A percentile compares a stretch with the other conserved stretches of the same genome.
Evolutionary conservation across 2,329 filamentous ascomycete genomes (phyloP).

Genomic region (Madurella mycetomatis): DNA sequence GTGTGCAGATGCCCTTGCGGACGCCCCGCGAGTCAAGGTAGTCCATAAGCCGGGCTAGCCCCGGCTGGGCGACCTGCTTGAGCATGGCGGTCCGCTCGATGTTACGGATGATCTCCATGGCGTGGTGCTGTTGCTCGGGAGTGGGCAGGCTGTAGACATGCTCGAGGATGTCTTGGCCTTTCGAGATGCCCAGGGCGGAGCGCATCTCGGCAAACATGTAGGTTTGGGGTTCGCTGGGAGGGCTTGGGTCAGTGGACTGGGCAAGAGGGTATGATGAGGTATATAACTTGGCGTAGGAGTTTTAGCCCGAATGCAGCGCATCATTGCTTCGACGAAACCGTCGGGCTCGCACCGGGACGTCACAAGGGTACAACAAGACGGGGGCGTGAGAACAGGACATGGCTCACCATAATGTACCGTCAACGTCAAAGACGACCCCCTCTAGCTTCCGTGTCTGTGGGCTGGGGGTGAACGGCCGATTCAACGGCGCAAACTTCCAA

Average conservation of each 20-base stretch:
- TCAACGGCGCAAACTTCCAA: conserved; percentile 53
- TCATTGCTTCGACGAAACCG: too few relatives aligned
- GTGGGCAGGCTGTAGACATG: conserved; percentile 74
- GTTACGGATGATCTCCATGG: conserved; percentile 67
- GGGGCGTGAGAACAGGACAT: not conserved
- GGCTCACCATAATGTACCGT: conserved; percentile 83
- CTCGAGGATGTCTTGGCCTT: conserved; percentile 76
- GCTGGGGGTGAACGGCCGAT: conserved; percentile 31
- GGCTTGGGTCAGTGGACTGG: not conserved
- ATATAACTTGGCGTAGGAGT: too few relatives aligned
- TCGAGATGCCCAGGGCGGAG: conserved; percentile 65
- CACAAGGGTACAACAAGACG: too few relatives aligned
- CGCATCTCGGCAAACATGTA: conserved; percentile 96
- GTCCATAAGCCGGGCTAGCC: conserved; percentile 71
- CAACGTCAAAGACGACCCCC: conserved; percentile 82
- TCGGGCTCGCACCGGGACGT: not conserved
- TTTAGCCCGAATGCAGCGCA: too few relatives aligned
- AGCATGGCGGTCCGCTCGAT: conserved; percentile 82
- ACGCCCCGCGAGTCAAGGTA: conserved; percentile 68
- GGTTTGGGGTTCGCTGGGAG: conserved; percentile 73
- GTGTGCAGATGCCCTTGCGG: conserved; percentile 82
- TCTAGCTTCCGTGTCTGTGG: conserved; percentile 43
- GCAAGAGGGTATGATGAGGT: not conserved
- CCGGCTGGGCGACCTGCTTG: conserved; percentile 74
- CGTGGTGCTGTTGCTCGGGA: conserved; percentile 51